These are phyloP conservation scores for Yamadazyma dushanensis DNA, from an alignment of 1,139 yeast genomes.

Conservation along the genomic window DNA sequence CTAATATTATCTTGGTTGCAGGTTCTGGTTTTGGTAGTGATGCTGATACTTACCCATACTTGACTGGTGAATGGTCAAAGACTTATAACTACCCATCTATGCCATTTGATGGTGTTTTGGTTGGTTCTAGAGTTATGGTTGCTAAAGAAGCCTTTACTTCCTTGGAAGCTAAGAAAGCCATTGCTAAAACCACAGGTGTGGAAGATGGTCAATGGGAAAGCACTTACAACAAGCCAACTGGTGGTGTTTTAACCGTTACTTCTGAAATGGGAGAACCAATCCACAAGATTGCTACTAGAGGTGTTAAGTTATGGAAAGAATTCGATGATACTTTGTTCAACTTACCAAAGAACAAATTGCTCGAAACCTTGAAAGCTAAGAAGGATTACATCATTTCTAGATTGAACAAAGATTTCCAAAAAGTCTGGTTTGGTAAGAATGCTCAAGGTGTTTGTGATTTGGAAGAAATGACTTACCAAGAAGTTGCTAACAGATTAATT, in stretches of 20 bases:
- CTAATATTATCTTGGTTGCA: constrained; percentile 86
- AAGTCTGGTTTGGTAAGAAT: constrained; percentile 93
- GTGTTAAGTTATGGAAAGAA: constrained; percentile 96
- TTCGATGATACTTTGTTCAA: constrained; percentile 90
- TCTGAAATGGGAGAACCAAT: constrained; percentile 99
- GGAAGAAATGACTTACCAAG: constrained; percentile 93
- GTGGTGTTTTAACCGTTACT: constrained; percentile 93
- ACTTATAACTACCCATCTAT: constrained; percentile 88
- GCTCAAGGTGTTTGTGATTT: constrained; percentile 82
- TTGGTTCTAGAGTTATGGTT: constrained; percentile 96
- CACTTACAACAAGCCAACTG: constrained; percentile 92
- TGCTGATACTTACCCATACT: constrained; percentile 94
- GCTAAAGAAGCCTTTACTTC: constrained; percentile 96
- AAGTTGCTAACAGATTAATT: constrained; percentile 83
- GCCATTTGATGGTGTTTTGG: constrained; percentile 98
- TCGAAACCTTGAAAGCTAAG: constrained; percentile 79
- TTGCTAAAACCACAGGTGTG: constrained; percentile 89
- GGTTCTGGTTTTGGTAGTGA: constrained; percentile 99
- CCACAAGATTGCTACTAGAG: constrained; percentile 97
- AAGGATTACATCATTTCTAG: constrained; percentile 81
- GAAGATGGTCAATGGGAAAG: constrained; percentile 87
- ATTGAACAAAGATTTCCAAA: constrained; percentile 92
- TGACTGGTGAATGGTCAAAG: constrained; percentile 94
- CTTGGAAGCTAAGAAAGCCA: constrained; percentile 89
- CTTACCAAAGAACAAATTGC: constrained; percentile 85